These are phyloP conservation scores for Fimicolochytrium jonesii DNA, from an alignment of 192 early-diverging fungal species.

Conservation along the genomic window DNA sequence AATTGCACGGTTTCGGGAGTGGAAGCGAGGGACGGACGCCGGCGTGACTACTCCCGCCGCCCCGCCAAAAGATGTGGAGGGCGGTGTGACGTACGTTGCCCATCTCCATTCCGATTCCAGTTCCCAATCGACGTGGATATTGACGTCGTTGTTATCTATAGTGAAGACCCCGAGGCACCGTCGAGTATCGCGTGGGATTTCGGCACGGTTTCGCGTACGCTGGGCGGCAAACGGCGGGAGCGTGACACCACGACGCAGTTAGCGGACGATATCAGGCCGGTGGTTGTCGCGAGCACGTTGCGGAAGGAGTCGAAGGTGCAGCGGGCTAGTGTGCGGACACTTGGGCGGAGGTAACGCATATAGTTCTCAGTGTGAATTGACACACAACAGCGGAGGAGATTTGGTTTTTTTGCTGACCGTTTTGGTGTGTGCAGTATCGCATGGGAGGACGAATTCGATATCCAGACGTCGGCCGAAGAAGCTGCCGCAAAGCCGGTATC, in stretches of 20 bases:
- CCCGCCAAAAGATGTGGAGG: not conserved
- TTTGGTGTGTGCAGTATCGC: not conserved
- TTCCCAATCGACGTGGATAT: not conserved
- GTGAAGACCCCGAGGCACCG: not conserved
- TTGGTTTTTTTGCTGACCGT: not conserved
- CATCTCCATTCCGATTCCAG: not conserved
- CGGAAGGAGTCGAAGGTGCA: not conserved
- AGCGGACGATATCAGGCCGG: too few relatives aligned
- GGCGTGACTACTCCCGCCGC: not conserved
- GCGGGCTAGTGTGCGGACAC: not conserved
- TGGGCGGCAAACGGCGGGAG: not conserved
- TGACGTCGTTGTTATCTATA: not conserved
- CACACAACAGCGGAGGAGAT: not conserved
- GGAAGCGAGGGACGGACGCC: not conserved
- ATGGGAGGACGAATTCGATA: constrained; percentile 20
- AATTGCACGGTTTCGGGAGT: not conserved
- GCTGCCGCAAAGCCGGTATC: not conserved
- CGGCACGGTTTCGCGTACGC: not conserved
- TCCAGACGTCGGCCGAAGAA: not conserved
- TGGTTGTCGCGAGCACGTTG: not conserved
- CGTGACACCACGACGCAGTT: not conserved
- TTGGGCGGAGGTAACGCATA: not conserved
- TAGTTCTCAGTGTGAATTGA: too few relatives aligned
- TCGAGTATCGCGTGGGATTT: not conserved
- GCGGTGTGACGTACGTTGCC: not conserved